These are phyloP conservation scores for Penicillium sp. DNA, from an alignment of 2,329 filamentous ascomycete species.

Conservation along the genomic window DNA sequence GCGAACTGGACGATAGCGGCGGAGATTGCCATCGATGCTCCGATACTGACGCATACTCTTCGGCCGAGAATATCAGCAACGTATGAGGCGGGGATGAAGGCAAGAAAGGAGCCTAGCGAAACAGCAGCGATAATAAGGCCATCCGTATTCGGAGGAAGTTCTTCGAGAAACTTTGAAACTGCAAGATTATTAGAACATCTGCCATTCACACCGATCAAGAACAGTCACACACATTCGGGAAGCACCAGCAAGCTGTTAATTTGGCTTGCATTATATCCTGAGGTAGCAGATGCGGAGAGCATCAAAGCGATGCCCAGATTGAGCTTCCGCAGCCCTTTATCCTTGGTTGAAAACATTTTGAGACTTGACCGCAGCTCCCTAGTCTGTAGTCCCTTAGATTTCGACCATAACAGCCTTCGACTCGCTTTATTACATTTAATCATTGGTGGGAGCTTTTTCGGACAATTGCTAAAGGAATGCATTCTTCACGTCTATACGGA, in stretches of 20 bases:
- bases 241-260: slow-evolving; percentile 22
- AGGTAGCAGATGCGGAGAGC: slow-evolving; percentile 22
- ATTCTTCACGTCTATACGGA: slow-evolving; percentile 3
- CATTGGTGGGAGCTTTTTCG: neutral
- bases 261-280: slow-evolving; percentile 23
- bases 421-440: neutral
- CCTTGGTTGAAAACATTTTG: slow-evolving; percentile 6
- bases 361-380: neutral
- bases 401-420: neutral
- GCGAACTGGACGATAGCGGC: slow-evolving; percentile 24
- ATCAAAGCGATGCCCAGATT: slow-evolving; percentile 22
- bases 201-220: neutral
- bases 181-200: neutral
- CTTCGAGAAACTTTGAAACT: slow-evolving; percentile 15
- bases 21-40: slow-evolving; percentile 27
- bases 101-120: slow-evolving; percentile 18
- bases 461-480: slow-evolving; percentile 1
- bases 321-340: slow-evolving; percentile 16
- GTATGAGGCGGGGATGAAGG: slow-evolving; percentile 22
- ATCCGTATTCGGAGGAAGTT: slow-evolving; percentile 12
- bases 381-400: neutral
- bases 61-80: slow-evolving; percentile 43
- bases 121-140: slow-evolving; percentile 23
- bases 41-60: slow-evolving; percentile 42
- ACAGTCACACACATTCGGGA: slow-evolving; percentile 21